phyloP scores from a whole-genome alignment of 2,329 filamentous ascomycete genomes.

The Penicillium freii region DNA sequence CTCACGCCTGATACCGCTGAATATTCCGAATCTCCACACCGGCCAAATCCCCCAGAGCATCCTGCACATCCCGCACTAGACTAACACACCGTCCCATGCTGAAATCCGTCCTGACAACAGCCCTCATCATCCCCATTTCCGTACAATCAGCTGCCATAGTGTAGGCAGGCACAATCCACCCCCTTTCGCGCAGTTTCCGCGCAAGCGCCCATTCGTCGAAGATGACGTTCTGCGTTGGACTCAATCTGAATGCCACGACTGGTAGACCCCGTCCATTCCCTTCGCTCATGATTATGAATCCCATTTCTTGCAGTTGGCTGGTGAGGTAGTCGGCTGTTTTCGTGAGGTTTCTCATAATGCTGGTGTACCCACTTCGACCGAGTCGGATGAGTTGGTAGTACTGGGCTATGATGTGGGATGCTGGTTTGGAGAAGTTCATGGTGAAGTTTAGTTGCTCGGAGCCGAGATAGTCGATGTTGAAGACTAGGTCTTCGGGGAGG shows the following conservation, averaged over 20 bases:
- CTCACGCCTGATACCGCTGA: conserved; percentile 17
- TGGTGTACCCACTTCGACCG: conserved; percentile 45
- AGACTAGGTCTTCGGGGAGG: conserved; percentile 86
- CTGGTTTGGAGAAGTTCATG: conserved; percentile 94
- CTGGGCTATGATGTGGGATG: conserved; percentile 90
- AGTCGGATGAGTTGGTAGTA: conserved; percentile 97
- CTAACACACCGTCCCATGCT: conserved; percentile 74
- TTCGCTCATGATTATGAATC: conserved; percentile 85
- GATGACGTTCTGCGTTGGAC: conserved; percentile 53
- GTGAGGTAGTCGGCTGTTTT: conserved; percentile 82
- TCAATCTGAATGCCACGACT: conserved; percentile 80
- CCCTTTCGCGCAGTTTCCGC: conserved; percentile 76
- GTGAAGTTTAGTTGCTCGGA: conserved; percentile 95
- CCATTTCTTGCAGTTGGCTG: conserved; percentile 66
- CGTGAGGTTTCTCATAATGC: conserved; percentile 72
- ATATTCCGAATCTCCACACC: conserved; percentile 58
- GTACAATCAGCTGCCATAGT: conserved; percentile 89
- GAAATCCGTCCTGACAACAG: conserved; percentile 91
- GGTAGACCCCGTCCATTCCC: conserved; percentile 73
- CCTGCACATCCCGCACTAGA: conserved; percentile 72
- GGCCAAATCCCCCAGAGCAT: conserved; percentile 67
- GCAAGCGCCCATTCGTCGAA: conserved; percentile 76
- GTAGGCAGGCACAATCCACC: conserved; percentile 92
- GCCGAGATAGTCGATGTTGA: conserved; percentile 98
- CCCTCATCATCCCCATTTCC: conserved; percentile 81